Base-by-base conservation (phyloP, 768 basidiomycete genomes). In the Trichaptum fuscoviolaceum region DNA sequence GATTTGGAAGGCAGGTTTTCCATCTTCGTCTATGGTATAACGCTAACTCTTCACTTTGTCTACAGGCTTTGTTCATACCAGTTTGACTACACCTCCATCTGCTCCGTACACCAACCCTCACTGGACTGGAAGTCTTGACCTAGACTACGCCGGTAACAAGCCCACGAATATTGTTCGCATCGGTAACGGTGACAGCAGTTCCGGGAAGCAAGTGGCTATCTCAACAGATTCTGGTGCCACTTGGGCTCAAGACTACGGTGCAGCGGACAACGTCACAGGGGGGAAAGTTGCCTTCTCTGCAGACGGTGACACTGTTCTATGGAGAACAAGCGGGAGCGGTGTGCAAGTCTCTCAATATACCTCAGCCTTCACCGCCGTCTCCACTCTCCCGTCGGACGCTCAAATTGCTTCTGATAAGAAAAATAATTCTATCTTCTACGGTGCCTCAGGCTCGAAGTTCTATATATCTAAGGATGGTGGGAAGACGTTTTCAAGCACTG, bases 381-480 rank as follows among this genome's bases (percentile, higher is more conserved):
- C 83, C 0, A 75, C 81, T 17, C 80, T 89, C 2, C 87, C 88
- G 0, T 78, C 83, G 1, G 74, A 71, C 52, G 81, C 86, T 1
- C 80, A 77, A 12, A 87, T 90, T 68, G 86, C 87, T 8, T 84
- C 87, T 1, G 88, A 90, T 75, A 88, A 88, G 75, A 78, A 78
- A 68, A 81, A 81, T 73, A 81, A 84, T 71, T 73, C 79, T 0
- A 71, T 85, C 58, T 88, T 89, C 77, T 89, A 88, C 70, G 87
- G 80, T 23, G 87, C 86, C n/a, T 79, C 83, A n/a, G 80, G 80
- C 0, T 78, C 80, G 20, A 78, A 75, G 26, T 87, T 89, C 79
- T 89, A 87, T 70, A 67, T 87, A 20, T 88, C 87, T 20, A 81
- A 77, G 5, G 80, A 90, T 67, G 79, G 80, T 18, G 88, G 84